Conservation (phyloP, 164 flowering plant genomes). For the Buxus sempervirens region DNA sequence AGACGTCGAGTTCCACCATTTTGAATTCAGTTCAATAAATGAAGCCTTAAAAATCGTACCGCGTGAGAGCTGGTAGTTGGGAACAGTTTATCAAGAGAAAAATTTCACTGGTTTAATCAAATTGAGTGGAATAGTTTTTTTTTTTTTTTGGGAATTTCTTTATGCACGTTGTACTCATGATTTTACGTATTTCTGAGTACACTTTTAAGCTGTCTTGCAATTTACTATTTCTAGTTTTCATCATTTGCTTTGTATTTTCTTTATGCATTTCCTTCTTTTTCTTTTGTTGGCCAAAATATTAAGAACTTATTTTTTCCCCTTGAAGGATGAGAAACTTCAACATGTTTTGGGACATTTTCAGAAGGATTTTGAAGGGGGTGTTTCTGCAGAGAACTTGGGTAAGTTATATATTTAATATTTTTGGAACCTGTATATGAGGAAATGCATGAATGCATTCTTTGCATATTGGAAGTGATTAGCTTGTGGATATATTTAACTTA, state of each 20-base stretch:
- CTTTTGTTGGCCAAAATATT: background rate
- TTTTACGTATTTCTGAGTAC: background rate
- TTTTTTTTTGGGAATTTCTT: too few relatives aligned
- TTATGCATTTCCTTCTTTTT: too few relatives aligned
- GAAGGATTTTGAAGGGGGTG: constrained; percentile 76
- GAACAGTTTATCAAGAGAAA: background rate
- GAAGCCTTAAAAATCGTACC: too few relatives aligned
- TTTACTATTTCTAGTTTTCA: background rate
- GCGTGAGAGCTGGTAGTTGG: background rate
- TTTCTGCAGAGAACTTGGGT: constrained; percentile 76
- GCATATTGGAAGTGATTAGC: constrained; percentile 11
- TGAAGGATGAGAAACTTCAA: constrained; percentile 52
- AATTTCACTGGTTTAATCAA: background rate
- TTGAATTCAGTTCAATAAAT: background rate
- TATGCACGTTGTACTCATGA: too few relatives aligned
- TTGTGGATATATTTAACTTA: constrained; percentile 9
- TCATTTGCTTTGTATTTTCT: background rate
- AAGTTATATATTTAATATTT: constrained; percentile 20
- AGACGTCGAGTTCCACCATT: background rate
- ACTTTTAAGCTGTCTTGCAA: background rate
- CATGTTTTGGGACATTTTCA: constrained; percentile 72
- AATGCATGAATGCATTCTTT: constrained; percentile 6
- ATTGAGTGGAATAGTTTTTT: background rate
- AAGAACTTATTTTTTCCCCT: constrained; percentile 4
- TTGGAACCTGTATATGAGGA: background rate